Conservation (phyloP, 495 filamentous ascomycete genomes). For the Lasiosphaeria ovina region DNA sequence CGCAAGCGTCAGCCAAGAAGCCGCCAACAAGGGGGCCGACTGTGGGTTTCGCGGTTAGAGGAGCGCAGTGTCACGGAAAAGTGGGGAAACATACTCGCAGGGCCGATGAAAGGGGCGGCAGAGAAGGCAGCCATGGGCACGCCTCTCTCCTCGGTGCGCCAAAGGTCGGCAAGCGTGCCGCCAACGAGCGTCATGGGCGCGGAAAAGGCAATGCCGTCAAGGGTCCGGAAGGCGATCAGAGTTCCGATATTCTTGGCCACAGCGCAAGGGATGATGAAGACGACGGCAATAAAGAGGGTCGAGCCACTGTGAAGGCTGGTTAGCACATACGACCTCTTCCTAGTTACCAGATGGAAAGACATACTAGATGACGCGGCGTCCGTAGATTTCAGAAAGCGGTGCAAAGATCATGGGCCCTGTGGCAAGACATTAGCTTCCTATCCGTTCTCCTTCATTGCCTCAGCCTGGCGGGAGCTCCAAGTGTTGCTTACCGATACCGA, state of each 20-base stretch:
- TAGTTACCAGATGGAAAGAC: background rate
- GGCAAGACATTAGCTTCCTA: too few relatives aligned
- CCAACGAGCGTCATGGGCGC: constrained; percentile 83
- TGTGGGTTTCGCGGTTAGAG: constrained; percentile 24
- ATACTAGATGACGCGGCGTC: constrained; percentile 64
- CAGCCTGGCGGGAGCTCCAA: too few relatives aligned
- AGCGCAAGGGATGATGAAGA: constrained; percentile 77
- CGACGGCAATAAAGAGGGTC: constrained; percentile 62
- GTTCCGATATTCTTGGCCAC: constrained; percentile 72
- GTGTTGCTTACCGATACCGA: constrained; percentile 57
- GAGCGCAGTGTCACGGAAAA: background rate
- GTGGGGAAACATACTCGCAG: constrained; percentile 46
- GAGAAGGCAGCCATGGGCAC: constrained; percentile 85
- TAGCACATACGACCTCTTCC: constrained; percentile 10
- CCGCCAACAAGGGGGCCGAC: constrained; percentile 72
- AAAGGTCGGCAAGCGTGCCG: constrained; percentile 76
- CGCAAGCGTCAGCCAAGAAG: constrained; percentile 62
- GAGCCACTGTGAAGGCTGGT: constrained; percentile 29
- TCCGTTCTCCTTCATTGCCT: too few relatives aligned
- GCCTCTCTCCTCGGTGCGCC: constrained; percentile 77
- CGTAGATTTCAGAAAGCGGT: constrained; percentile 70
- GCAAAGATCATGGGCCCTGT: constrained; percentile 72
- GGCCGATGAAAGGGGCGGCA: constrained; percentile 75
- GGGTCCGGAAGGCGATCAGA: constrained; percentile 66
- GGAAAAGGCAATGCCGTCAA: constrained; percentile 79